These are phyloP conservation scores for Dictyostelium citrinum DNA, from an alignment of 78 protist genomes.

Conservation along the genomic window DNA sequence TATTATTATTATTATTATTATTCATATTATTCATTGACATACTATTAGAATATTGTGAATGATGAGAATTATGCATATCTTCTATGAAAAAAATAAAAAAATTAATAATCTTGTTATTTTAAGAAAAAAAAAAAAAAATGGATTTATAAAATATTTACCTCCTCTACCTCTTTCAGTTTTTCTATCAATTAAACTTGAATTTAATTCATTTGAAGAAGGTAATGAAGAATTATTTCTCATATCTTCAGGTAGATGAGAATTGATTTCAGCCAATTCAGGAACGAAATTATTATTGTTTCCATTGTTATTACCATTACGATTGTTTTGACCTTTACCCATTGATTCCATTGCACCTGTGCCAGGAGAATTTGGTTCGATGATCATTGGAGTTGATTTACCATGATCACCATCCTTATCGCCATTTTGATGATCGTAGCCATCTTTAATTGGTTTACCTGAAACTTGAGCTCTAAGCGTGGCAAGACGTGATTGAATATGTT, in stretches of 20 bases:
- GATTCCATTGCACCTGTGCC: neutral
- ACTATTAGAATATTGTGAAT: neutral
- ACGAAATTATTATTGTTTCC: neutral
- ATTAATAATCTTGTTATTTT: neutral
- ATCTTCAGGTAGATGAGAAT: neutral
- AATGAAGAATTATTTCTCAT: constrained; percentile 19
- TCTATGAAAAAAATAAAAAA: neutral
- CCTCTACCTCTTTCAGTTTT: constrained; percentile 51
- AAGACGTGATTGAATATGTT: constrained; percentile 78
- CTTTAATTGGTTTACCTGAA: neutral
- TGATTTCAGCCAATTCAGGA: constrained; percentile 43
- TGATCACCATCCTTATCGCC: neutral
- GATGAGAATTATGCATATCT: neutral
- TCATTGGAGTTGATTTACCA: constrained; percentile 29
- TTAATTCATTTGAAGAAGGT: constrained; percentile 60
- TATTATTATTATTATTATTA: neutral
- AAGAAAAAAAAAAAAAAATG: neutral
- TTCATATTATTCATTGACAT: neutral
- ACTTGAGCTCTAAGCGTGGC: constrained; percentile 39
- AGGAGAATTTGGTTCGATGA: constrained; percentile 69
- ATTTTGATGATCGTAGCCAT: neutral
- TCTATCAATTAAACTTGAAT: constrained; percentile 27
- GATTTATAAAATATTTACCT: neutral
- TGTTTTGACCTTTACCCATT: neutral
- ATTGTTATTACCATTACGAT: neutral